Percentiles rank a stretch among this genome's conserved stretches.
Evolutionary conservation across 1,284 basidiomycete species (phyloP).

Genomic region (Ganoderma lucidum): DNA sequence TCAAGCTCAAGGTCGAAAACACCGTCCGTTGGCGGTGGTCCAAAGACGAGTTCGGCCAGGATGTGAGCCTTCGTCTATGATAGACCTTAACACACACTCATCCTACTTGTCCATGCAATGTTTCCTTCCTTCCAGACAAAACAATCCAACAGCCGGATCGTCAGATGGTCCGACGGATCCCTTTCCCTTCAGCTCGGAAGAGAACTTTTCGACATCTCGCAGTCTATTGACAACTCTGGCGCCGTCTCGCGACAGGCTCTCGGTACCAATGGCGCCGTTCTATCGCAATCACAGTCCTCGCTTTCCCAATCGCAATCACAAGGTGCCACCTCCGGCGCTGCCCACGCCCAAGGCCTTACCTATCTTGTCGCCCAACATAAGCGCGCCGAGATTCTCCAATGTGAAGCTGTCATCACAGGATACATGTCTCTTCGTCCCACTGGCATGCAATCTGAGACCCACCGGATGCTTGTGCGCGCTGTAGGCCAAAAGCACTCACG

Average conservation of each 20-base stretch:
- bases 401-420: constrained; percentile 85
- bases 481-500: constrained; percentile 87
- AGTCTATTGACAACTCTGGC: constrained; percentile 77
- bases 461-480: constrained; percentile 87
- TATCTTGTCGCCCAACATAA: constrained; percentile 93
- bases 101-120: constrained; percentile 4
- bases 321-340: constrained; percentile 14
- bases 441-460: constrained; percentile 90
- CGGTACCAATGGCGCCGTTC: constrained; percentile 48
- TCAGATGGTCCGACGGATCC: constrained; percentile 93
- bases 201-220: constrained; percentile 89
- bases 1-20: constrained; percentile 89
- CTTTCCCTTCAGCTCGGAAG: constrained; percentile 88
- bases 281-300: constrained; percentile 25
- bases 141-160: constrained; percentile 88
- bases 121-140: constrained; percentile 55
- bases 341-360: constrained; percentile 75
- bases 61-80: constrained; percentile 56
- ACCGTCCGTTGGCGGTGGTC: constrained; percentile 92
- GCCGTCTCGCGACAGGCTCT: constrained; percentile 61
- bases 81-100: not conserved
- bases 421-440: constrained; percentile 87
- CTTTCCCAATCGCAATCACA: constrained; percentile 30
- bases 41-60: constrained; percentile 72
- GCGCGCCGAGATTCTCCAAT: constrained; percentile 84